Base-by-base conservation (phyloP, 2,329 filamentous ascomycete genomes). In the Lachnellula hyalina region DNA sequence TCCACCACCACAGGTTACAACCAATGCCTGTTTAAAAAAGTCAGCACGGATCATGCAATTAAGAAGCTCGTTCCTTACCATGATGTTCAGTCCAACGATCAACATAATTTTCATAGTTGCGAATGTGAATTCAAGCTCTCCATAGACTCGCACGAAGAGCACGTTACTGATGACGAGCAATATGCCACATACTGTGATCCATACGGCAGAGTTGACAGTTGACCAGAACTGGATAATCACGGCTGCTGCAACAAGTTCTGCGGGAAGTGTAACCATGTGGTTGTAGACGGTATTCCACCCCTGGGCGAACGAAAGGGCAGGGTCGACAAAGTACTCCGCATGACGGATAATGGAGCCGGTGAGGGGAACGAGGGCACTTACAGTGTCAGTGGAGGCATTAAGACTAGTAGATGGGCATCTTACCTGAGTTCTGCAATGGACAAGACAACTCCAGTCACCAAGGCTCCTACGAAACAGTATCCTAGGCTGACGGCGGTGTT, bases 151-250 rank as follows among this genome's bases (percentile, higher is more conserved):
- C 12, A 75, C 70, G 45, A 73, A 73, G 3, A 71, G 59, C n/a
- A 74, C 54, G 11, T 70, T 70, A 5, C 68, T 67, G 3, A 61
- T 40, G 8, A 73, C 52, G 53, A 73, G 68, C 2, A 74, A 44
- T 5, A 68, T 12, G 1, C 71, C 69, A 48, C 75, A 74, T 3
- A 73, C 58, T 1, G 70, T 67, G 19, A 75, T 72, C 72, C 73
- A 75, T 14, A 74, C 62, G 1, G 62, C 72, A 4, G 79, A 70
- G 21, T 75, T 75, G 21, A 83, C 74, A 3, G 71, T 78, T 9
- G 80, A 79, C 83, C 84, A 87, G 63, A 79, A 85, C 60, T 82
- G 73, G 54, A 86, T 82, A 32, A 87, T 70, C 2, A 85, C 80
- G 45, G 80, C 80, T 15, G 82, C 80, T 11, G 84, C 84, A 1